Conservation (phyloP, 1,284 basidiomycete genomes). For the Trichosporon sp. region DNA sequence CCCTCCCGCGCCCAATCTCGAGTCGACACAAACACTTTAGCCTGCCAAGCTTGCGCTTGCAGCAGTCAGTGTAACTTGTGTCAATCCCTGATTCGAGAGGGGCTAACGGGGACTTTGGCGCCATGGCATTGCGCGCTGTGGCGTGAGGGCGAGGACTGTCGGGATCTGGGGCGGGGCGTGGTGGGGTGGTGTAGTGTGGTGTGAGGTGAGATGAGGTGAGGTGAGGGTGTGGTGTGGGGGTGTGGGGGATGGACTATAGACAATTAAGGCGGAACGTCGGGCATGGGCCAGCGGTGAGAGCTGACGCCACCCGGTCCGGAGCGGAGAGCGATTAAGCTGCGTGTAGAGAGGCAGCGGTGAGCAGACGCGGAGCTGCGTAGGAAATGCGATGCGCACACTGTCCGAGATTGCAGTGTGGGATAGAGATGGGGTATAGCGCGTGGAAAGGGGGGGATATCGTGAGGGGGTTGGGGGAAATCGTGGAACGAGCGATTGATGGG, state of each 20-base stretch:
- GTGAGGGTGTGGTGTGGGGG: neutral
- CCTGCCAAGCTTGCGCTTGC: neutral
- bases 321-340: neutral
- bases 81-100: constrained; percentile 15
- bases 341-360: neutral
- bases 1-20: constrained; percentile 40
- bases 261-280: neutral
- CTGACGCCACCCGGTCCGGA: neutral
- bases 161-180: neutral
- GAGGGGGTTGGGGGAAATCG: neutral
- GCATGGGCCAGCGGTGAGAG: neutral
- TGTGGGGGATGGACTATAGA: neutral
- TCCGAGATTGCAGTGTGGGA: neutral
- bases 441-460: neutral
- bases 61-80: neutral
- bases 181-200: constrained; percentile 3
- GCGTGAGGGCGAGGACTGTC: constrained; percentile 7
- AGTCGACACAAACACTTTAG: constrained; percentile 6
- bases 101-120: constrained; percentile 30
- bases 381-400: neutral
- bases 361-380: neutral
- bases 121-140: constrained; percentile 18
- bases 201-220: neutral
- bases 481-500: neutral
- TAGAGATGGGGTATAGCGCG: neutral